phyloP scores from a whole-genome alignment of 352 stramenopile species.

The Thalassiosira mediterranea region DNA sequence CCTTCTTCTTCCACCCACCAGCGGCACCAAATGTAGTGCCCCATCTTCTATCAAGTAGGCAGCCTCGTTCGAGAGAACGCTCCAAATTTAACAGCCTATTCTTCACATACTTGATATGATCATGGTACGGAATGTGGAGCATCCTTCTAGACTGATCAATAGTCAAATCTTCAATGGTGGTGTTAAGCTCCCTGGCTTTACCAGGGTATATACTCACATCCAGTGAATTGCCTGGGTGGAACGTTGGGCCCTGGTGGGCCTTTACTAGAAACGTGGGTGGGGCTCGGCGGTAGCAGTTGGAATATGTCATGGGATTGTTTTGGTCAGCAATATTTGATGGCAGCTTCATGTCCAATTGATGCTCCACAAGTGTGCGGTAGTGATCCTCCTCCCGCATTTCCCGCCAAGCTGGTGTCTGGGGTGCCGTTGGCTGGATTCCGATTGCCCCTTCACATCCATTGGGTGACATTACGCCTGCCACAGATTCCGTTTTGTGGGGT shows the following conservation, averaged over 20 bases:
- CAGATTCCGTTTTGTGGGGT: no score
- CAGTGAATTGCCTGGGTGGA: slow-evolving; percentile 5
- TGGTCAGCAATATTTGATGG: slow-evolving; percentile 27
- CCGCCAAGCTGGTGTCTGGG: not conserved
- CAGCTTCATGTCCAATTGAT: slow-evolving; percentile 20
- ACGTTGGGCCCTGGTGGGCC: slow-evolving; percentile 34
- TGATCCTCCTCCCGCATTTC: slow-evolving; percentile 5
- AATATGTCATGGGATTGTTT: slow-evolving; percentile 48
- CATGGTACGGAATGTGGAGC: slow-evolving; percentile 29
- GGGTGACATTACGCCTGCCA: no score
- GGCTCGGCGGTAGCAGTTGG: slow-evolving; percentile 48
- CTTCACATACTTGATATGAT: slow-evolving; percentile 60
- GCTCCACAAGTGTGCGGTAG: slow-evolving; percentile 1
- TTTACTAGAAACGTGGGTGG: slow-evolving; percentile 37
- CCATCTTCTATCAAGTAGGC: slow-evolving; percentile 66
- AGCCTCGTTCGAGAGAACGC: slow-evolving; percentile 43
- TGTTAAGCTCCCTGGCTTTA: slow-evolving; percentile 18
- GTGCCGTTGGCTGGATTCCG: no score
- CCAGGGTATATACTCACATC: slow-evolving; percentile 34
- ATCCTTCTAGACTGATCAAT: not conserved
- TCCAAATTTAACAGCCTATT: slow-evolving; percentile 67
- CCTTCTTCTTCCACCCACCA: slow-evolving; percentile 57
- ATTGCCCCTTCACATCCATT: no score
- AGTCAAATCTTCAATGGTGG: slow-evolving; percentile 15
- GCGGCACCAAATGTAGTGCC: slow-evolving; percentile 19